phyloP scores from a whole-genome alignment of 805 yeast genomes.

The Sugiyamaella mastotermitis region DNA sequence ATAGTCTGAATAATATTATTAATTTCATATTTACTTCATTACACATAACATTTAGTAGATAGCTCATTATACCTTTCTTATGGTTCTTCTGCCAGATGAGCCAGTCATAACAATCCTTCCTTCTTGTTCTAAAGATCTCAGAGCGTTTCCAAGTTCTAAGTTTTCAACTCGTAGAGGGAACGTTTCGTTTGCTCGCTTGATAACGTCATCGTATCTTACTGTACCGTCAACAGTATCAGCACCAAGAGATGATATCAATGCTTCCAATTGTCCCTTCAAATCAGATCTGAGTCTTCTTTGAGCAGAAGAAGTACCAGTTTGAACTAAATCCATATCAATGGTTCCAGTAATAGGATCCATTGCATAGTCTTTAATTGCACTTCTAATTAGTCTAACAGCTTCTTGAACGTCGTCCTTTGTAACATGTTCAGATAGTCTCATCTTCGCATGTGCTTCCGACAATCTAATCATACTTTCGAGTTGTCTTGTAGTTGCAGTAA shows the following conservation, averaged over 20 bases:
- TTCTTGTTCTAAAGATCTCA: slow-evolving; percentile 65
- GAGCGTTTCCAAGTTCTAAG: slow-evolving; percentile 59
- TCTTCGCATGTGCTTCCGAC: slow-evolving; percentile 95
- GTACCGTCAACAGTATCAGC: slow-evolving; percentile 39
- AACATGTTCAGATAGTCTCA: slow-evolving; percentile 73
- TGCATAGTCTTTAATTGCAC: slow-evolving; percentile 96
- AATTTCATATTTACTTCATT: too few species aligned
- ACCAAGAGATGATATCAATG: slow-evolving; percentile 37
- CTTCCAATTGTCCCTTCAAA: slow-evolving; percentile 53
- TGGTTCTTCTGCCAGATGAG: slow-evolving; percentile 61
- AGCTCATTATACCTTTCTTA: slow-evolving; percentile 37
- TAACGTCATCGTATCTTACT: slow-evolving; percentile 54
- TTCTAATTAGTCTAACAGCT: slow-evolving; percentile 84
- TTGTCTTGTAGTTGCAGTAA: slow-evolving; percentile 97
- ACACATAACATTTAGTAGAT: too few species aligned
- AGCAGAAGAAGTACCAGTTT: slow-evolving; percentile 88
- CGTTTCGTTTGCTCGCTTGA: slow-evolving; percentile 59
- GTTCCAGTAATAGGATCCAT: slow-evolving; percentile 96
- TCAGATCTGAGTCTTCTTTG: slow-evolving; percentile 76
- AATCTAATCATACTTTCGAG: slow-evolving; percentile 92
- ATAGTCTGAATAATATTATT: background rate
- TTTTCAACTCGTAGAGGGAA: slow-evolving; percentile 61
- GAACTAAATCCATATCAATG: slow-evolving; percentile 95
- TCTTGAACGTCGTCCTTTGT: slow-evolving; percentile 80
- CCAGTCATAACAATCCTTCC: slow-evolving; percentile 65